These are phyloP conservation scores for Peziza echinospora DNA, from an alignment of 495 filamentous ascomycete species.

Conservation along the genomic window DNA sequence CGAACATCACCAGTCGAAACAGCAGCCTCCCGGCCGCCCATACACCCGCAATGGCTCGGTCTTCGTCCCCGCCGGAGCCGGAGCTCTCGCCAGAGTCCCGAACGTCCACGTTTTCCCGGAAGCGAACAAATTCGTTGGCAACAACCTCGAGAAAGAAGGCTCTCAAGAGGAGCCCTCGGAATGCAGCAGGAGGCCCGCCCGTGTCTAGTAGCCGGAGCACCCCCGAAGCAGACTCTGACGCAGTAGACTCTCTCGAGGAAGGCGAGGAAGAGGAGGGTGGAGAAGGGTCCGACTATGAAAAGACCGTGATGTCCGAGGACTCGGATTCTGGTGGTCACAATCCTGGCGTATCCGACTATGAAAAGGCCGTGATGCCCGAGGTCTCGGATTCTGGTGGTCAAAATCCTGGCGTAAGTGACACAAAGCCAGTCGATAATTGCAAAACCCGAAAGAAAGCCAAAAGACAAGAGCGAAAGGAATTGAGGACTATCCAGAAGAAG, in stretches of 20 bases:
- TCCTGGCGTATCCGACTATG: neutral
- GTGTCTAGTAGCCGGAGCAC: neutral
- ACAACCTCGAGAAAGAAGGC: neutral
- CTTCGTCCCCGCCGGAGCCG: too few species aligned
- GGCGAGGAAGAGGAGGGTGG: conserved; percentile 1
- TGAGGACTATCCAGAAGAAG: too few species aligned
- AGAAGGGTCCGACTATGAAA: neutral
- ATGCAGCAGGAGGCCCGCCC: neutral
- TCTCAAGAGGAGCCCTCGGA: neutral
- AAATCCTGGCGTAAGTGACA: neutral
- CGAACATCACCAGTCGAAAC: too few species aligned
- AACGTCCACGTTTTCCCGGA: neutral
- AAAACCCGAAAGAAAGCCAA: too few species aligned
- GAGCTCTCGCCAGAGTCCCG: neutral
- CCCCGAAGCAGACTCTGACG: neutral
- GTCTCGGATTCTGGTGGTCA: neutral
- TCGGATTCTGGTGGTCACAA: neutral
- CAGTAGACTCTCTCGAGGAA: conserved; percentile 1
- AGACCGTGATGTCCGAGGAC: neutral
- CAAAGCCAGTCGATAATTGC: too few species aligned
- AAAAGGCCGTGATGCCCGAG: neutral
- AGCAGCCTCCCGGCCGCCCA: too few species aligned
- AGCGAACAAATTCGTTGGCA: neutral
- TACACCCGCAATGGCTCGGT: too few species aligned
- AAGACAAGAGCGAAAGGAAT: too few species aligned